Conservation (phyloP, 495 filamentous ascomycete species). For the Trichoderma gamsii region DNA sequence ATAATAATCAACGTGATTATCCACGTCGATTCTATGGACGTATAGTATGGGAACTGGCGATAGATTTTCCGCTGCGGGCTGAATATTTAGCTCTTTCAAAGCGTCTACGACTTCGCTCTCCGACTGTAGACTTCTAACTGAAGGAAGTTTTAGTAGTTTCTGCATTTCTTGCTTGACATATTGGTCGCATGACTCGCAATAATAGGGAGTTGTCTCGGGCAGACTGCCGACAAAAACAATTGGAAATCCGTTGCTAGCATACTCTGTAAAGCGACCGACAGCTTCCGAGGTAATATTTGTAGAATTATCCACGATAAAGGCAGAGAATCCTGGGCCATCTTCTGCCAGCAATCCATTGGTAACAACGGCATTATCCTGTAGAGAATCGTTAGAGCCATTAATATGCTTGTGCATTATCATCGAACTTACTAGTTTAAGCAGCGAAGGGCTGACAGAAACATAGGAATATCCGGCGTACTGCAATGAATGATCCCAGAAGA, state of each 20-base stretch:
- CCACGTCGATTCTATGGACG: conserved; percentile 4
- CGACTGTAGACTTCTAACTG: not conserved
- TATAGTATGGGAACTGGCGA: conserved; percentile 4
- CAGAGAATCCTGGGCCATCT: conserved; percentile 7
- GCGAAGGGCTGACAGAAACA: conserved; percentile 15
- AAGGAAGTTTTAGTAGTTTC: conserved; percentile 2
- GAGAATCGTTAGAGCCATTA: not conserved
- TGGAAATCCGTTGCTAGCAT: conserved; percentile 14
- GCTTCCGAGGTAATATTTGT: conserved; percentile 15
- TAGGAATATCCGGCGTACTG: conserved; percentile 12
- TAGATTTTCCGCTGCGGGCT: conserved; percentile 5
- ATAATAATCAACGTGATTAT: conserved; percentile 14
- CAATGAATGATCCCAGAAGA: conserved; percentile 13
- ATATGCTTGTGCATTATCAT: not conserved
- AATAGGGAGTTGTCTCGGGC: conserved; percentile 13
- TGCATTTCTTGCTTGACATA: conserved; percentile 4
- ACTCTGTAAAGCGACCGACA: not conserved
- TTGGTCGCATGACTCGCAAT: conserved; percentile 10
- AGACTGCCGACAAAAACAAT: conserved; percentile 9
- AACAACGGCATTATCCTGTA: conserved; percentile 10
- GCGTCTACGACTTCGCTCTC: conserved; percentile 9
- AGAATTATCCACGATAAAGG: conserved; percentile 12
- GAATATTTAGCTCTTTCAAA: not conserved
- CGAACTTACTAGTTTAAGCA: conserved; percentile 3
- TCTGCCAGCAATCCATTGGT: conserved; percentile 12